Conservation (phyloP, 2,329 filamentous ascomycete genomes). For the Mycosphaerella arachidis region DNA sequence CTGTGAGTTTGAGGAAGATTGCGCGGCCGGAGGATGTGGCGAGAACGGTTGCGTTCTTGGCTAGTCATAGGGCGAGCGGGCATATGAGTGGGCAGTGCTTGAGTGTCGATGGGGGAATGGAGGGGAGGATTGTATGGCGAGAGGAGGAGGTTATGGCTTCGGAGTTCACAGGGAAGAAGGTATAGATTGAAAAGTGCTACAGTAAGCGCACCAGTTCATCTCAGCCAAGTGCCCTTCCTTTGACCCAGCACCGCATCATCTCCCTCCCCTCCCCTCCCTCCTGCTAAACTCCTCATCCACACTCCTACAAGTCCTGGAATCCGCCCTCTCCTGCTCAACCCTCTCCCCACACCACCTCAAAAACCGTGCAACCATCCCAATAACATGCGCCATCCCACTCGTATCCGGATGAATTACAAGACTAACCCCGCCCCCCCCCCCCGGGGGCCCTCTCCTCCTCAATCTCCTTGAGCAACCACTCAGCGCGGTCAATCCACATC, state of each 20-base stretch:
- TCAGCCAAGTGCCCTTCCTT: neutral
- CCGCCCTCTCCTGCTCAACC: constrained; percentile 31
- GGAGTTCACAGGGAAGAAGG: constrained; percentile 11
- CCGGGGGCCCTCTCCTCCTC: constrained; percentile 26
- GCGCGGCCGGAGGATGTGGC: constrained; percentile 49
- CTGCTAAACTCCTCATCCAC: constrained; percentile 37
- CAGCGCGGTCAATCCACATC: constrained; percentile 58
- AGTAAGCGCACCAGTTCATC: neutral
- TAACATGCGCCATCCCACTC: constrained; percentile 57
- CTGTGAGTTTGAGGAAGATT: constrained; percentile 46
- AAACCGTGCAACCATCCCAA: constrained; percentile 54
- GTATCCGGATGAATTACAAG: constrained; percentile 56
- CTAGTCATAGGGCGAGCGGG: constrained; percentile 49
- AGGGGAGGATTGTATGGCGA: constrained; percentile 48
- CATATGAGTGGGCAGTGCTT: constrained; percentile 54
- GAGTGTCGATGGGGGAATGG: constrained; percentile 50
- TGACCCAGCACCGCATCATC: neutral
- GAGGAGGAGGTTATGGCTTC: constrained; percentile 37
- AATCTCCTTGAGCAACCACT: constrained; percentile 42
- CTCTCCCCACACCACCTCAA: constrained; percentile 45
- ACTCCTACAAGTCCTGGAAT: constrained; percentile 43
- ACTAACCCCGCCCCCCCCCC: constrained; percentile 45
- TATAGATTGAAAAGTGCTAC: neutral
- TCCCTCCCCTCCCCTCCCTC: neutral
- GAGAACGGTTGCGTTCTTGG: constrained; percentile 47